These are phyloP conservation scores for Piloderma croceum DNA, from an alignment of 768 basidiomycete species.

Conservation along the genomic window DNA sequence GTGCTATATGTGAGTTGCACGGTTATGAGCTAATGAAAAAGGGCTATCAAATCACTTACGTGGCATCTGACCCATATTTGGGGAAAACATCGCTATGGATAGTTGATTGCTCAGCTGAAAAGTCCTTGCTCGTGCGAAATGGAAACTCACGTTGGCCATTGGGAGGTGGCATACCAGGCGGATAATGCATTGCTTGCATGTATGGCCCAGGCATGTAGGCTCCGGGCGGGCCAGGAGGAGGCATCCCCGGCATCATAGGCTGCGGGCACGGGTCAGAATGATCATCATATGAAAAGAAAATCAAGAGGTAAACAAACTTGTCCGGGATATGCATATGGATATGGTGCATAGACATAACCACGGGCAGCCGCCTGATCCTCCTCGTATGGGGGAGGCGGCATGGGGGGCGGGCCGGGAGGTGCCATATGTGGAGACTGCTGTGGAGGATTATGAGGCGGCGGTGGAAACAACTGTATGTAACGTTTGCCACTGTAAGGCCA, in stretches of 20 bases:
- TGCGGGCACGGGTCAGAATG: constrained; percentile 21
- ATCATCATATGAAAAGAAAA: constrained; percentile 1
- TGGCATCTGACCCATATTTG: constrained; percentile 83
- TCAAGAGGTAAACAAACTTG: constrained; percentile 52
- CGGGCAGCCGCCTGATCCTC: constrained; percentile 53
- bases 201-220: constrained; percentile 75
- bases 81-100: constrained; percentile 72
- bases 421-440: constrained; percentile 61
- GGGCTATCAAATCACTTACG: constrained; percentile 60
- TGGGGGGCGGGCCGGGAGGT: constrained; percentile 61
- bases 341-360: constrained; percentile 67
- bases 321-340: constrained; percentile 71
- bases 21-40: no score
- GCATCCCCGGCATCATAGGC: constrained; percentile 86
- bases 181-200: constrained; percentile 84
- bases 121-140: no score
- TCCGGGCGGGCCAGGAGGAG: constrained; percentile 70
- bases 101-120: constrained; percentile 7
- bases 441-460: constrained; percentile 50
- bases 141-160: constrained; percentile 47
- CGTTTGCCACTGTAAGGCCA: constrained; percentile 94
- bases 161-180: constrained; percentile 68
- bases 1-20: no score
- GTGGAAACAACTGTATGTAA: constrained; percentile 72
- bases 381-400: constrained; percentile 73